These are phyloP conservation scores for Rhodamnia rubescens DNA, from an alignment of 345 rosid genomes.

Conservation along the genomic window DNA sequence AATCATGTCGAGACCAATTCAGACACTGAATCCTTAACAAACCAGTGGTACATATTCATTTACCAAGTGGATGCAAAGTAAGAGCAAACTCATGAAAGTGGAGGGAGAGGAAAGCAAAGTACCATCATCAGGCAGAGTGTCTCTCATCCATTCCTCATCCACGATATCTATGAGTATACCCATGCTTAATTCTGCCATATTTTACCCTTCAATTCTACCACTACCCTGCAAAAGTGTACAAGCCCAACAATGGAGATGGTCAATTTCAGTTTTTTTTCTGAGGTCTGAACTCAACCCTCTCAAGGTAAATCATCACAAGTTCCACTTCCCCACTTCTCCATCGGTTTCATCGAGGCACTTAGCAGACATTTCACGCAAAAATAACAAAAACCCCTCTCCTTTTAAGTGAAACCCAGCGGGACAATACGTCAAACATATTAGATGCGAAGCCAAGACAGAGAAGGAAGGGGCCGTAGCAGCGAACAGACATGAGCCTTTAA, in stretches of 20 bases:
- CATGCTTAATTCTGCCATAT: conserved; percentile 60
- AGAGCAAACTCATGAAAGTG: background rate
- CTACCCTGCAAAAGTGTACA: background rate
- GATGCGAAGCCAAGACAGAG: background rate
- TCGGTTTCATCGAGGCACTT: background rate
- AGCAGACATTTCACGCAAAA: background rate
- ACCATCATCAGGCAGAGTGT: conserved; percentile 91
- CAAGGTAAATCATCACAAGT: background rate
- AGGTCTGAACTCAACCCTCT: background rate
- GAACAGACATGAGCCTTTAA: background rate
- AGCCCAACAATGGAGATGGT: background rate
- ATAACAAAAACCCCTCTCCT: background rate
- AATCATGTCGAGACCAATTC: background rate
- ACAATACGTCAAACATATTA: background rate
- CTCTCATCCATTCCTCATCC: conserved; percentile 97
- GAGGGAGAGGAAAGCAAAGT: background rate
- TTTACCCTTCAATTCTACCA: background rate
- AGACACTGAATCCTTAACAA: background rate
- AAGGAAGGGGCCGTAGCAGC: background rate
- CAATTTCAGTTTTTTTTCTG: background rate
- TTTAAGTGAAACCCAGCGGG: background rate
- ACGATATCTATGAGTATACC: conserved; percentile 84
- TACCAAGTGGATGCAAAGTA: background rate
- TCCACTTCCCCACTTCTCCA: background rate
- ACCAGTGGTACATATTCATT: background rate